These are phyloP conservation scores for Boletus subparvulus DNA, from an alignment of 768 basidiomycete genomes.

Conservation along the genomic window DNA sequence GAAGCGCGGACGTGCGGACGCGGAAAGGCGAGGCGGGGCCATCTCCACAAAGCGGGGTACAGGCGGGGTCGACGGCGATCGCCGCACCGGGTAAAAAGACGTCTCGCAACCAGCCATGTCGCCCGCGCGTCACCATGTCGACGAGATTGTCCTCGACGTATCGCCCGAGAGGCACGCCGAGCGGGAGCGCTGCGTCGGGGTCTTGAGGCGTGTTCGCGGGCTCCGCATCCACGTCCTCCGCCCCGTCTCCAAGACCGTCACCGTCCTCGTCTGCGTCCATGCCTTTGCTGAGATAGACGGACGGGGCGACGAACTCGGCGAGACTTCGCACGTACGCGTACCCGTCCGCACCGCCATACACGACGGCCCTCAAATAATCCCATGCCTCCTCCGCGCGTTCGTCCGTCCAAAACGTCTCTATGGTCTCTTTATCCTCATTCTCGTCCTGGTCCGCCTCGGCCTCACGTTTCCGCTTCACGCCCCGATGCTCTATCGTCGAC, in stretches of 20 bases:
- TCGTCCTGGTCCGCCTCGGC: slow-evolving; percentile 3
- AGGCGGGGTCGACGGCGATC: background rate
- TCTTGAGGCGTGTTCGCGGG: background rate
- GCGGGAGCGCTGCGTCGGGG: slow-evolving; percentile 1
- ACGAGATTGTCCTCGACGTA: slow-evolving; percentile 43
- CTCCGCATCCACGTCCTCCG: background rate
- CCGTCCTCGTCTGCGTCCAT: background rate
- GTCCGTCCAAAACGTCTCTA: slow-evolving; percentile 47
- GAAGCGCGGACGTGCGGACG: slow-evolving; percentile 13
- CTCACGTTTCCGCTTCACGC: slow-evolving; percentile 17
- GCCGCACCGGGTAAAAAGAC: slow-evolving; percentile 10
- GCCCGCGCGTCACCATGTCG: slow-evolving; percentile 41
- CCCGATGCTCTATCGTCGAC: slow-evolving; percentile 35
- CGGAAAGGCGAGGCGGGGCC: slow-evolving; percentile 3
- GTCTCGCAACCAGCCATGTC: slow-evolving; percentile 38
- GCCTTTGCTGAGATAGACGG: slow-evolving; percentile 12
- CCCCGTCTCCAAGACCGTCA: background rate
- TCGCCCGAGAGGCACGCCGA: slow-evolving; percentile 37
- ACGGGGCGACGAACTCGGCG: slow-evolving; percentile 60
- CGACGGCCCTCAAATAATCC: slow-evolving; percentile 67
- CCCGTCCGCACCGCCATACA: slow-evolving; percentile 78
- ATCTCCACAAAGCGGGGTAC: background rate
- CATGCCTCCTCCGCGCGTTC: slow-evolving; percentile 55
- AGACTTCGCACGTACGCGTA: slow-evolving; percentile 74
- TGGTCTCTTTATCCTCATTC: slow-evolving; percentile 5